Base-by-base conservation (phyloP, 129 eudicot genomes). In the Saposhnikovia divaricata region DNA sequence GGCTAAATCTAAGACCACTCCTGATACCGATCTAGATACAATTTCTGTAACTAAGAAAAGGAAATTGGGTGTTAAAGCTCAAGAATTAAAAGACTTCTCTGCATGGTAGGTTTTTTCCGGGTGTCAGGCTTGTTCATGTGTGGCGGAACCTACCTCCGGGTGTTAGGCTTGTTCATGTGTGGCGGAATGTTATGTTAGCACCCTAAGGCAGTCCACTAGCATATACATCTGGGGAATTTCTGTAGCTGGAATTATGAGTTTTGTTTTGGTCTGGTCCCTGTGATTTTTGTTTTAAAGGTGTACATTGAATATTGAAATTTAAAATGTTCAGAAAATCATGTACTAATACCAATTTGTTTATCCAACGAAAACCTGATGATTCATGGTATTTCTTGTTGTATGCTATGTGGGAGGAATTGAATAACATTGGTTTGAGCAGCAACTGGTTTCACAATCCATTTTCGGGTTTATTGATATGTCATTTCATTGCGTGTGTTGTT, bases 1-100 rank as follows among this genome's bases (percentile, higher is more conserved):
- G 87, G 77, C 65, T 31, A 87, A 90, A 72, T 21, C 90, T 9
- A 57, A 80, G 72, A 11, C 85, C 16, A 83, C 80, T 51, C 69
- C 78, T 14, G 93, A 89, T 65, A 79, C 73, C 44, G 84, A 77
- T 79, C 48, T 75, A 40, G 80, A 82, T 14, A 18, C 83, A n/a
- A 65, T 50, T 69, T 75, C 83, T 74, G 82, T 74, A 7, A 81
- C 81, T 46, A 95, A 95, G 94, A 95, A 92, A 80, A 89, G 97
- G 85, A 95, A 92, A 82, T 4, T 83, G 80, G 87, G 89, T 21
- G 88, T 51, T 11, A n/a, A 88, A 23, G 80, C 85, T 27, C 82
- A 83, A 68, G 87, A 90, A 80, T 83, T 94, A 28, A 92, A 87
- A 71, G 91, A 94, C 83, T 94, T 94, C 85, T 92, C 98, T 43